Conservation (phyloP, 768 basidiomycete genomes). For the Nidularia pulvinata region DNA sequence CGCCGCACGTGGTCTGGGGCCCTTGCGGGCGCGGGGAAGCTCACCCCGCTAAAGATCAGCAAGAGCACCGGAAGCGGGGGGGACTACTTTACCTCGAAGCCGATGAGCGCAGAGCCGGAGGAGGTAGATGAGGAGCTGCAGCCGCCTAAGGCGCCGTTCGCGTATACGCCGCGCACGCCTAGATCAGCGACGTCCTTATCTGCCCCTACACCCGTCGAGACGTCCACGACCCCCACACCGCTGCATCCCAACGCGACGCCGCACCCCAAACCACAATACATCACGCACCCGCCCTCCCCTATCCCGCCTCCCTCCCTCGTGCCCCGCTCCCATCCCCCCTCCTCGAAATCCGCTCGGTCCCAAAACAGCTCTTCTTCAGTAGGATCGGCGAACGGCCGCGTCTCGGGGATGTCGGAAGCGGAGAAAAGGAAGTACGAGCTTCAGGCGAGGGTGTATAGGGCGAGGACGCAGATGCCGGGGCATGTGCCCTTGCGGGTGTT, state of each 20-base stretch:
- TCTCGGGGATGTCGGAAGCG: conserved; percentile 35
- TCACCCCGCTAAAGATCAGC: not conserved
- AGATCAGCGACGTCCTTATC: not conserved
- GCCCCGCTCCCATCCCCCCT: not conserved
- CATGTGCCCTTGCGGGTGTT: conserved; percentile 67
- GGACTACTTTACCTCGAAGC: not conserved
- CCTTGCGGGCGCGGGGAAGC: not conserved
- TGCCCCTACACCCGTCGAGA: not conserved
- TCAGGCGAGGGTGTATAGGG: conserved; percentile 64
- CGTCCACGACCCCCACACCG: not conserved
- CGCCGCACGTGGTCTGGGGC: not conserved
- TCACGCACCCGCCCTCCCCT: not conserved
- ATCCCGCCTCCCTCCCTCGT: not conserved
- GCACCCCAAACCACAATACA: not conserved
- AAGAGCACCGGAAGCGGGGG: not conserved
- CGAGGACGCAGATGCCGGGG: conserved; percentile 56
- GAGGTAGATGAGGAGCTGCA: not conserved
- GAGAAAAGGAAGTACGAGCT: conserved; percentile 59
- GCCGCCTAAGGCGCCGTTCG: not conserved
- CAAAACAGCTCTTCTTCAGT: not conserved
- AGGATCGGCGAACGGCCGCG: conserved; percentile 2
- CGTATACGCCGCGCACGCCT: not conserved
- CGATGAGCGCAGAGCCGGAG: not conserved
- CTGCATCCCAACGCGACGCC: not conserved
- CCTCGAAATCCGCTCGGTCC: not conserved